These are phyloP conservation scores for Hura crepitans DNA, from an alignment of 441 rosid species.

Conservation along the genomic window DNA sequence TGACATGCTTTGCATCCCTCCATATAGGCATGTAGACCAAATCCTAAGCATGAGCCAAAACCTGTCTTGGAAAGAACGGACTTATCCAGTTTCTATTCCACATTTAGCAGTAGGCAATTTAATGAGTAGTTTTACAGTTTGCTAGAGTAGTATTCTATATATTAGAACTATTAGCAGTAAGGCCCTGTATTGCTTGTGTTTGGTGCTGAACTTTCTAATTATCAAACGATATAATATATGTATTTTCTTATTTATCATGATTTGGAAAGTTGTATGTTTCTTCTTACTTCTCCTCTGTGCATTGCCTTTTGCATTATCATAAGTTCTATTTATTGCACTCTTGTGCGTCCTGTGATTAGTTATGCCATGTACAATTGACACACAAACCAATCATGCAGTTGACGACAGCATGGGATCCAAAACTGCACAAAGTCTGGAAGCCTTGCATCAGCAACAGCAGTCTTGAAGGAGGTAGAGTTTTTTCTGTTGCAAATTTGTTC, in stretches of 20 bases:
- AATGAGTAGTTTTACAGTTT: too few relatives aligned
- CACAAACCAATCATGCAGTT: constrained; percentile 47
- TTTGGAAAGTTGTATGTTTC: neutral
- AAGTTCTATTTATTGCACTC: neutral
- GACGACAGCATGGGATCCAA: constrained; percentile 62
- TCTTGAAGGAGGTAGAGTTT: constrained; percentile 54
- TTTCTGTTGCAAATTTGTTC: constrained; percentile 5
- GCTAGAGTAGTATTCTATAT: neutral
- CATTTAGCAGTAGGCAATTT: too few relatives aligned
- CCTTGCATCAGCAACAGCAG: constrained; percentile 46
- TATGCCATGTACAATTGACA: constrained; percentile 12
- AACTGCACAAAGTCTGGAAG: constrained; percentile 54
- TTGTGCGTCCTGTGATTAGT: constrained; percentile 7
- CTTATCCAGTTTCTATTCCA: too few relatives aligned
- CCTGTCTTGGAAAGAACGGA: too few relatives aligned
- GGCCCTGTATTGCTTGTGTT: too few relatives aligned
- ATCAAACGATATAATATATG: neutral
- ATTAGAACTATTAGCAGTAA: too few relatives aligned
- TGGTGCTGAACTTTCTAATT: neutral
- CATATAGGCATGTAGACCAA: too few relatives aligned
- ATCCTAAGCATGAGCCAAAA: too few relatives aligned
- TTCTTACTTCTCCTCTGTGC: neutral
- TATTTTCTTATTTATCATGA: constrained; percentile 2
- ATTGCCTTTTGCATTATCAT: neutral
- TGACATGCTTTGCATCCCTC: too few relatives aligned